Base-by-base conservation (phyloP, 495 filamentous ascomycete genomes). In the Annulohypoxylon stygium region DNA sequence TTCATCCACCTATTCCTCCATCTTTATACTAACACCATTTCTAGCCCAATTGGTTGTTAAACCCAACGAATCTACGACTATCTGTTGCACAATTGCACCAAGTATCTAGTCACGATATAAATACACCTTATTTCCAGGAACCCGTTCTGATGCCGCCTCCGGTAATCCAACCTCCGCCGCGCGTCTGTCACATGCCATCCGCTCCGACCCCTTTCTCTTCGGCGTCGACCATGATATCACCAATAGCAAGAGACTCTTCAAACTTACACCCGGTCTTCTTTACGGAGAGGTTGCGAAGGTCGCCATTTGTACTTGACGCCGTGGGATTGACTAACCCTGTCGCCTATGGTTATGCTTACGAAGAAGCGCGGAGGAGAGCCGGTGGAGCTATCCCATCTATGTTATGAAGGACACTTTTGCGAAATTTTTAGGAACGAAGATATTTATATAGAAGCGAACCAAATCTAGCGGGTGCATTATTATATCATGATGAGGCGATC, bases 221-320 rank as follows among this genome's bases (percentile, higher is more conserved):
- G 12, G 33, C 53, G 10, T 30, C 51, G 18, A 41, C 2, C 9
- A 50, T n/a, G 11, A 50, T 62, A 63, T 41, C 68, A 11, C 61
- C 50, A 20, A 26, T 20, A 4, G 8, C 10, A 16, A 26, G 78
- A 63, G 81, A 87, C 76, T 67, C 84, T 23, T 81, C 87, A 1
- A 80, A 78, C 39, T 74, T 84, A 25, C 88, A 90, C 65, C 88
- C 88, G 4, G 87, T 88, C 5, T 89, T 90, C 78, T 90, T 90
- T 77, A 88, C 87, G 12, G 79, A 85, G 12, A 83, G 83, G 53
- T 71, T 89, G 53, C 84, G 83, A 61, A 82, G 80, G 47, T 77
- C 83, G 4, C 77, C 83, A 1, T 63, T 76, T 7, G 65, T 75
- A 2, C 61, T 78, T 2, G 39, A 69, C 3, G 51, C 76, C 2